Percentiles rank a stretch among this genome's conserved stretches.
Evolutionary conservation across 345 rosid species (phyloP).

Genomic region (Trapa incisa): DNA sequence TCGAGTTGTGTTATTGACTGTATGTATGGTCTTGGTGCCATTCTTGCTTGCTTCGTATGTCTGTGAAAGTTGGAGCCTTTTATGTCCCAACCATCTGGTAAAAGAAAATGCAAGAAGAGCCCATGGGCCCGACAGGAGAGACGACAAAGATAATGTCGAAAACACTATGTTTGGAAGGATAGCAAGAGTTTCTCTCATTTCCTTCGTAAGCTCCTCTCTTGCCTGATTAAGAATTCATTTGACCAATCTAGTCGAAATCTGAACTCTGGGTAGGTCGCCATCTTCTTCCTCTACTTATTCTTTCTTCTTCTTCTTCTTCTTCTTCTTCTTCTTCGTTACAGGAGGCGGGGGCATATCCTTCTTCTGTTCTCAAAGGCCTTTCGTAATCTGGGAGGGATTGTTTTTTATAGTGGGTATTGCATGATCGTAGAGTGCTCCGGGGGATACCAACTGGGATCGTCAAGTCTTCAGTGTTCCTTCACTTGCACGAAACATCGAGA

Average conservation of each 20-base stretch:
- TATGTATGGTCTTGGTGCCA: neutral
- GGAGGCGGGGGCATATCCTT: neutral
- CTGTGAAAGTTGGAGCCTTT: too few relatives aligned
- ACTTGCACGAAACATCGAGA: neutral
- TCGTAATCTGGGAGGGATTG: neutral
- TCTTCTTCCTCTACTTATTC: neutral
- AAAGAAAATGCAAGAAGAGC: neutral
- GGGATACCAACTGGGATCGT: neutral
- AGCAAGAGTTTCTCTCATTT: neutral
- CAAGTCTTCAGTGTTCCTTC: neutral
- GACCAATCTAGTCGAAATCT: neutral
- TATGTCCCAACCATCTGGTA: too few relatives aligned
- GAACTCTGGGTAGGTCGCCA: neutral
- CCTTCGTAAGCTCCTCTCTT: neutral
- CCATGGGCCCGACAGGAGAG: neutral
- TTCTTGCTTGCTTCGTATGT: neutral
- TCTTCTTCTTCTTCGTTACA: neutral
- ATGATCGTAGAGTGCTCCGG: neutral
- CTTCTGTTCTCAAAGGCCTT: neutral
- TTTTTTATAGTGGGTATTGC: neutral
- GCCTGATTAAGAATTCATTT: neutral
- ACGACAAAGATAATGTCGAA: neutral
- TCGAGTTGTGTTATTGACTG: neutral
- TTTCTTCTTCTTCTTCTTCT: neutral
- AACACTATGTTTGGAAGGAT: neutral